Base-by-base conservation (phyloP, 1,284 basidiomycete species). In the Volvariella volvacea region DNA sequence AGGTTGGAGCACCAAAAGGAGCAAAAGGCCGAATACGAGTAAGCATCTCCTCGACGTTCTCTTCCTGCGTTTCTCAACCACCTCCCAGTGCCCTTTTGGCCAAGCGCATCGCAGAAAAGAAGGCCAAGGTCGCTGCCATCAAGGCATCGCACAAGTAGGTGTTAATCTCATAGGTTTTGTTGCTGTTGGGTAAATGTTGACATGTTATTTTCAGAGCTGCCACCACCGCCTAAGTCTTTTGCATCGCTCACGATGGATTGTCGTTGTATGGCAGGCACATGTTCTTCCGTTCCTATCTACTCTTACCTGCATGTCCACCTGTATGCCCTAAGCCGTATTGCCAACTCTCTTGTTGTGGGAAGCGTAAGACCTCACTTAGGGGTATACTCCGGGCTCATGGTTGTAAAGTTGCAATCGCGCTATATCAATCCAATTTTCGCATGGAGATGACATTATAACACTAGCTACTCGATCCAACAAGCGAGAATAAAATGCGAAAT, bases 81-180 rank as follows among this genome's bases (percentile, higher is more conserved):
- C 42, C 17, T n/a, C 31, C 28, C 58, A 83, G 83, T 39, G 74
- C 76, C 53, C 74, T 94, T 62, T 65, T 98, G 48, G 75, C 87
- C 71, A 95, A 97, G 80, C 91, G 92, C 59, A 68, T 91, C 52
- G 81, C 89, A 56, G 93, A 97, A 79, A 90, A 87, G 80, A 96
- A 95, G 81, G 82, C 80, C 64, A 87, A 89, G 71, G 77, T 76
- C 52, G 84, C 85, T 20, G 82, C 83, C 28, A 69, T 81, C 75
- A 88, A 86, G 68, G 85, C 84, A 37, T 75, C 80, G 31, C 84
- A 87, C 75, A 53, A 57, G 42, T 36, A 36, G 15, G 34, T 15
- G 8, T 20, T 6, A 15, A 7, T 36, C 34, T 8, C 25, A 20
- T 36, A 9, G 9, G 9, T 31, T 31, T 31, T 36, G n/a, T 36